Evolutionary conservation across 2,329 filamentous ascomycete genomes (phyloP).

Genomic region (Aspergillus brunneoviolaceus): DNA sequence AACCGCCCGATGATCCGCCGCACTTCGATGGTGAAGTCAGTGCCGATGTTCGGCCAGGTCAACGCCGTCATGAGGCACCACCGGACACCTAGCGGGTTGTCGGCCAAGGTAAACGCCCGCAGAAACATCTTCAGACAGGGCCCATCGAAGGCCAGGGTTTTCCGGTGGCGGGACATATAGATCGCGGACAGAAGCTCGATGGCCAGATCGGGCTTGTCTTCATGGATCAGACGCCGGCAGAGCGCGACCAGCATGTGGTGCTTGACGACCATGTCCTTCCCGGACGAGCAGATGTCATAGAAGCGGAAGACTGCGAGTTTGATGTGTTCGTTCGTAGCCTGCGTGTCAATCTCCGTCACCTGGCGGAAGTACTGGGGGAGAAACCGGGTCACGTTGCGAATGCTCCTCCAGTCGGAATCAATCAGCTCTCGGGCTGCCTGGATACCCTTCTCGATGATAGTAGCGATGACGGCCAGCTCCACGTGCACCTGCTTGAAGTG

Average conservation of each 20-base stretch:
- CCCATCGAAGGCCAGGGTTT: slow-evolving; percentile 34
- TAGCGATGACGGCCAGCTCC: slow-evolving; percentile 38
- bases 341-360: slow-evolving; percentile 27
- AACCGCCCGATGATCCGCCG: slow-evolving; percentile 26
- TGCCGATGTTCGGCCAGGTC: slow-evolving; percentile 25
- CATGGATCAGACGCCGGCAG: slow-evolving; percentile 29
- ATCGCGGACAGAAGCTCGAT: slow-evolving; percentile 36
- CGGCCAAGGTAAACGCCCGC: slow-evolving; percentile 31
- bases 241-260: slow-evolving; percentile 35
- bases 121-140: slow-evolving; percentile 40
- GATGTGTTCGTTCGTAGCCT: slow-evolving; percentile 27
- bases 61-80: slow-evolving; percentile 44
- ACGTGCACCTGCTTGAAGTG: slow-evolving; percentile 36
- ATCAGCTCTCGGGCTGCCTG: slow-evolving; percentile 33
- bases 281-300: slow-evolving; percentile 38
- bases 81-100: slow-evolving; percentile 37
- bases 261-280: slow-evolving; percentile 34
- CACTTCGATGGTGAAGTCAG: slow-evolving; percentile 36
- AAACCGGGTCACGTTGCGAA: slow-evolving; percentile 24
- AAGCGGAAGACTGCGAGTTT: slow-evolving; percentile 41
- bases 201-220: slow-evolving; percentile 27
- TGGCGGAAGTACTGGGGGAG: slow-evolving; percentile 39
- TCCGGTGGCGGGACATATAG: slow-evolving; percentile 40
- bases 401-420: slow-evolving; percentile 30
- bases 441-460: slow-evolving; percentile 33